Conservation (phyloP, 1,284 basidiomycete species). For the Puccinia horiana region DNA sequence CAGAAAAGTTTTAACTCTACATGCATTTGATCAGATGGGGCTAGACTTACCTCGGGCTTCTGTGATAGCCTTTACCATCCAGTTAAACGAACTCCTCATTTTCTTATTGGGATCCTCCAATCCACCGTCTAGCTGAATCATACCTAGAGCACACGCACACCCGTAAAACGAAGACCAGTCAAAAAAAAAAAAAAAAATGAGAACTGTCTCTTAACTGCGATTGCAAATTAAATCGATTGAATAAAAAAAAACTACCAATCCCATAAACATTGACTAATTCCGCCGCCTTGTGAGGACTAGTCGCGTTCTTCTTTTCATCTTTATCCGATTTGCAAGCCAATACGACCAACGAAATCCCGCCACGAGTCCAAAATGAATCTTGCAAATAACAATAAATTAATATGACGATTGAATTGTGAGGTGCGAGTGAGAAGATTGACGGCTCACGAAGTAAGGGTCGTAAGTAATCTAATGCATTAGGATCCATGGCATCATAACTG, state of each 20-base stretch:
- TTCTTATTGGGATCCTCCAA: conserved; percentile 54
- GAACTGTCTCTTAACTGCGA: no score
- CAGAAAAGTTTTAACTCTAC: not conserved
- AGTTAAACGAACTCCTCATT: conserved; percentile 55
- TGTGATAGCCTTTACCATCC: conserved; percentile 55
- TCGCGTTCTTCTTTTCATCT: conserved; percentile 47
- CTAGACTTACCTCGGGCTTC: conserved; percentile 53
- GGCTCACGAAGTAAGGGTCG: conserved; percentile 52
- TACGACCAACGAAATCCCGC: conserved; percentile 54
- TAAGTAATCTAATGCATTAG: conserved; percentile 51
- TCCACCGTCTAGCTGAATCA: conserved; percentile 57
- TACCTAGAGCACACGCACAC: conserved; percentile 50
- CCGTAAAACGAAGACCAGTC: not conserved
- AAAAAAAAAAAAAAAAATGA: not conserved
- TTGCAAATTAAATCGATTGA: no score
- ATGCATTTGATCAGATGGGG: not conserved
- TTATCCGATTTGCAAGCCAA: conserved; percentile 55
- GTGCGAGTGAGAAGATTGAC: not conserved
- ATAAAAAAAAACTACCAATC: conserved; percentile 8
- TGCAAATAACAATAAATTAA: not conserved
- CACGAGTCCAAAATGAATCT: conserved; percentile 56
- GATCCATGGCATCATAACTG: conserved; percentile 56
- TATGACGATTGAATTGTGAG: no score
- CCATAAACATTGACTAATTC: conserved; percentile 55
- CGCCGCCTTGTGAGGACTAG: conserved; percentile 53